Base-by-base conservation (phyloP, 768 basidiomycete genomes). In the Amanita exitialis region DNA sequence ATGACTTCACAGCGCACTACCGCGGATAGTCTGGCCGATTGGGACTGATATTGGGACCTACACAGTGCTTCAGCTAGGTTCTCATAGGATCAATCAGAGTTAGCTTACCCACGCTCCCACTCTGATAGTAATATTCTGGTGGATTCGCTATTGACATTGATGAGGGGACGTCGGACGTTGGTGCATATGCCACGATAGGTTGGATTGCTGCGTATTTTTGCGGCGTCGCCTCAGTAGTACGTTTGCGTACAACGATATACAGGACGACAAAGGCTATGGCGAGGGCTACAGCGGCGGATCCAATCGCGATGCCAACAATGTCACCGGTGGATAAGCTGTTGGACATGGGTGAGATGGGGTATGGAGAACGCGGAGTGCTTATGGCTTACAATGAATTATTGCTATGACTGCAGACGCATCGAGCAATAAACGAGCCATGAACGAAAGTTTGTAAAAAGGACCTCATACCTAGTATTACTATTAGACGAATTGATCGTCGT, bases 261-360 rank as follows among this genome's bases (percentile, higher is more conserved):
- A 51, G 34, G 21, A 20, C 39, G 9, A 36, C 34, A 25, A 32
- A 15, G 9, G 13, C 42, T 9, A 44, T 9, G 20, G 50, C 50
- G 18, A 36, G 21, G 6, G 32, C 28, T 7, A 44, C 21, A 10
- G 50, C 50, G 7, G 25, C 27, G 4, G 50, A 44, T 20, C 50
- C 50, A 6, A 51, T 23, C 10, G 16, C 41, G 7, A 51, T 51
- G 16, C 50, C 50, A 7, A 37, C 35, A 21, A 51, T 44, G 34
- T 51, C 50, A n/a, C 50, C 50, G 3, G 35, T 5, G 18, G 50
- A 44, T 32, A 51, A 30, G 28, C 47, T 49, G 16, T 23, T n/a
- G 9, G n/a, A 15, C n/a, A n/a, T 16, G 35, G 9, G 7, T 28
- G 13, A 28, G 27, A 16, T 39, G 4, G 15, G 4, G 35, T 6